phyloP scores from a whole-genome alignment of 768 basidiomycete species.

The Suillus sp. region DNA sequence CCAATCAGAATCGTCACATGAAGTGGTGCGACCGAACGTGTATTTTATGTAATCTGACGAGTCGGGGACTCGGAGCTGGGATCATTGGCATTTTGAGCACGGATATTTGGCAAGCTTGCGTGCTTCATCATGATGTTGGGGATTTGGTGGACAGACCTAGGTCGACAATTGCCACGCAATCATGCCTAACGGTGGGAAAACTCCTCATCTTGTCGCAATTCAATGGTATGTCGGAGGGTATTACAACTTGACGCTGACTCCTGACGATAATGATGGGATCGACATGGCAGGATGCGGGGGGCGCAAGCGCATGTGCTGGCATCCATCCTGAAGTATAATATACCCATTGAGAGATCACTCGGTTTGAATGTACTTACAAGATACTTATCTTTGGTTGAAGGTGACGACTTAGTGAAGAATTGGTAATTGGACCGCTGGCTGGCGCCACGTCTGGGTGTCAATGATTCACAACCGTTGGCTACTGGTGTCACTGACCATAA shows the following conservation, averaged over 20 bases:
- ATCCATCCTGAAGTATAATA: conserved; percentile 86
- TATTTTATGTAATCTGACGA: neutral
- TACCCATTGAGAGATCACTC: conserved; percentile 27
- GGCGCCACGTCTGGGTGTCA: neutral
- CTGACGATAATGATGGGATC: conserved; percentile 97
- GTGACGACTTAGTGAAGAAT: neutral
- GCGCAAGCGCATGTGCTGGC: conserved; percentile 87
- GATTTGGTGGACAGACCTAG: too few species aligned
- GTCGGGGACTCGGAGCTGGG: too few species aligned
- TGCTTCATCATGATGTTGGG: too few species aligned
- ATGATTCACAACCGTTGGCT: neutral
- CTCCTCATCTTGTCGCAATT: conserved; percentile 66
- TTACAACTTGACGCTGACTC: conserved; percentile 76
- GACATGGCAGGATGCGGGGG: conserved; percentile 86
- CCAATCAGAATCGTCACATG: neutral
- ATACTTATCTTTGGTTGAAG: conserved; percentile 5
- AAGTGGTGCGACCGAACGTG: neutral
- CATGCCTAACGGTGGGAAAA: too few species aligned
- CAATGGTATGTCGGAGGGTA: conserved; percentile 67
- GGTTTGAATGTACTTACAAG: conserved; percentile 29
- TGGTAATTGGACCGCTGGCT: neutral
- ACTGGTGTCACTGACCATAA: neutral
- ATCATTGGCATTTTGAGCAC: too few species aligned
- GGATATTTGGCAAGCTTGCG: too few species aligned
- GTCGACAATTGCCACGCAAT: too few species aligned